Percentiles rank a stretch among this genome's conserved stretches.
Conservation (phyloP, 148 eudicot species). For the Rhododendron kiyosumense region DNA sequence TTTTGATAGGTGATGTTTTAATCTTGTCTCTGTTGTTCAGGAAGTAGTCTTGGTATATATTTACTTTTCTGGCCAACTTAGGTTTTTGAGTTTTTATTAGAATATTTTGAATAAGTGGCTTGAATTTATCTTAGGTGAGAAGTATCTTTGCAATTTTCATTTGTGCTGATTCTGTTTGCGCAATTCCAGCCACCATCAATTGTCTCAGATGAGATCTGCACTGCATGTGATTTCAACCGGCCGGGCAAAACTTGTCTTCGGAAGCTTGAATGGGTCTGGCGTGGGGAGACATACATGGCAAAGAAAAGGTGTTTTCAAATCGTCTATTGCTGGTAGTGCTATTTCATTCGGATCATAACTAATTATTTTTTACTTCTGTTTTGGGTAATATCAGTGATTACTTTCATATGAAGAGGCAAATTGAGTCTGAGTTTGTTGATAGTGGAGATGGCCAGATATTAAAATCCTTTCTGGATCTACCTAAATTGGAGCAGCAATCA, state of each 20-base stretch:
- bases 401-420: slow-evolving; percentile 91
- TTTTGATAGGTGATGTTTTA: background rate
- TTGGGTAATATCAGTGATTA: slow-evolving; percentile 66
- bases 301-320: slow-evolving; percentile 68
- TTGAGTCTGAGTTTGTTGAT: slow-evolving; percentile 83
- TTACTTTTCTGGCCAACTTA: background rate
- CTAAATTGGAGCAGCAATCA: slow-evolving; percentile 81
- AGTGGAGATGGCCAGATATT: slow-evolving; percentile 46
- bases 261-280: slow-evolving; percentile 99
- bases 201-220: slow-evolving; percentile 93
- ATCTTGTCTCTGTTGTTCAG: background rate
- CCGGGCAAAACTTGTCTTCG: slow-evolving; percentile 97
- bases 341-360: slow-evolving; percentile 4
- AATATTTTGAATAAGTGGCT: background rate
- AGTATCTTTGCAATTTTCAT: background rate
- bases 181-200: slow-evolving; percentile 85
- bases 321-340: slow-evolving; percentile 16
- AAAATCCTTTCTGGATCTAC: slow-evolving; percentile 82
- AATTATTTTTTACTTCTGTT: slow-evolving; percentile 11
- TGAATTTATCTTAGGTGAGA: background rate
- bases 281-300: slow-evolving; percentile 94
- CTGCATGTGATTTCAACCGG: slow-evolving; percentile 98
- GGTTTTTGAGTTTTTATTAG: background rate
- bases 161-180: slow-evolving; percentile 20
- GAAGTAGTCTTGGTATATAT: background rate